Conservation (phyloP, 371 early-diverging fungal species). For the Mucor lusitanicus region DNA sequence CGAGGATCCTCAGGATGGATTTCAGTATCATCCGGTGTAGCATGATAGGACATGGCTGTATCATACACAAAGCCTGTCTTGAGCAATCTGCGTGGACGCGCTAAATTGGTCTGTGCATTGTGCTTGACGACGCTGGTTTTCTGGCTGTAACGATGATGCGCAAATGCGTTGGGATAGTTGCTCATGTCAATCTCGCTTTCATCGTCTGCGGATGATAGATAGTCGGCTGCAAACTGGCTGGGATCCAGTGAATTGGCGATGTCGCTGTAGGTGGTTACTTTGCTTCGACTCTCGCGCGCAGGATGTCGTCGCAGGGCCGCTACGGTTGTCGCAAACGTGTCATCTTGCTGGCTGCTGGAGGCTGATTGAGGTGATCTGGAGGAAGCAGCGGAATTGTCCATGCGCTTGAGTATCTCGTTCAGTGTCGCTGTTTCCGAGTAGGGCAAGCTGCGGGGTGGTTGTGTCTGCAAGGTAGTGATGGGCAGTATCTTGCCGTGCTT, state of each 20-base stretch:
- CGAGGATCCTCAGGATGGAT: conserved; percentile 77
- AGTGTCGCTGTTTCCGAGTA: not conserved
- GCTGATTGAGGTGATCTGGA: not conserved
- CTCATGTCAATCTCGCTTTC: not conserved
- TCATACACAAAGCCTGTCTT: conserved; percentile 68
- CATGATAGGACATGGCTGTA: conserved; percentile 65
- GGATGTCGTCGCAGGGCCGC: not conserved
- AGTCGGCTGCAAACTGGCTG: not conserved
- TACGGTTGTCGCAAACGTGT: not conserved
- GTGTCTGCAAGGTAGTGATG: too few species aligned
- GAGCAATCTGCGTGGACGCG: conserved; percentile 15
- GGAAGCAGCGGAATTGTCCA: not conserved
- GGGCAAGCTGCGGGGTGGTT: too few species aligned
- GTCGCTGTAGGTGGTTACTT: conserved; percentile 9
- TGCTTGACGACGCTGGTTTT: not conserved
- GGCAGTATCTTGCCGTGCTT: too few species aligned
- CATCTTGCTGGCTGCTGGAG: not conserved
- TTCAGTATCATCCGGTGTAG: conserved; percentile 49
- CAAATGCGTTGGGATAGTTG: not conserved
- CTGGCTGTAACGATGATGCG: not conserved
- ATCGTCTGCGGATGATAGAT: not conserved
- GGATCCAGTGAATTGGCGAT: conserved; percentile 7
- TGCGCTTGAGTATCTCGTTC: not conserved
- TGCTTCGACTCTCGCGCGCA: not conserved
- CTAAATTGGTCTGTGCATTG: not conserved